phyloP scores from a whole-genome alignment of 148 eudicot genomes.

The Cornus kousa region DNA sequence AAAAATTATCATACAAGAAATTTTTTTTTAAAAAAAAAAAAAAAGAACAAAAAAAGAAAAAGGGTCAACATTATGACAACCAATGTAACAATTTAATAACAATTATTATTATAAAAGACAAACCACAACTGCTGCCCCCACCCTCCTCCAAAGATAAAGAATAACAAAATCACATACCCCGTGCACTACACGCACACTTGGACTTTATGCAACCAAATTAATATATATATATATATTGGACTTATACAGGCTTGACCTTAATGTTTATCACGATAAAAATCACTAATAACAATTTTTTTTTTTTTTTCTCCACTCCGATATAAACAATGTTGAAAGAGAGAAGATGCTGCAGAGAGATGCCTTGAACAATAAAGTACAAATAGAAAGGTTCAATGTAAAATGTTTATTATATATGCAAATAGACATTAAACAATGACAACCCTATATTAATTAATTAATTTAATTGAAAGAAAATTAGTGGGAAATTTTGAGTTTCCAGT shows the following conservation, averaged over 20 bases:
- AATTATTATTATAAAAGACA: too few species aligned
- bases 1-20: too few species aligned
- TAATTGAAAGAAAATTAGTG: neutral
- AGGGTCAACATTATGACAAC: neutral
- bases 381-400: neutral
- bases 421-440: neutral
- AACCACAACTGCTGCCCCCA: too few species aligned
- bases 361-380: neutral
- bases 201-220: too few species aligned
- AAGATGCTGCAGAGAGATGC: neutral
- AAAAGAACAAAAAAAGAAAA: too few species aligned
- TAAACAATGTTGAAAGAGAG: slow-evolving; percentile 2
- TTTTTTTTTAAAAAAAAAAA: too few species aligned
- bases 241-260: neutral
- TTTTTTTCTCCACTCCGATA: neutral
- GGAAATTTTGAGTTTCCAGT: neutral
- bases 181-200: too few species aligned
- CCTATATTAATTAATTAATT: neutral
- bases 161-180: too few species aligned
- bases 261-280: neutral
- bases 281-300: neutral
- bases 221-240: too few species aligned
- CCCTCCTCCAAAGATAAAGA: too few species aligned
- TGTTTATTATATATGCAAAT: too few species aligned
- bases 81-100: neutral